Evolutionary conservation across 225 moss, liverwort and hornwort species (phyloP), one percentile per base, ranked within the genome.

Genomic region (Rhytidiadelphus loreus): DNA sequence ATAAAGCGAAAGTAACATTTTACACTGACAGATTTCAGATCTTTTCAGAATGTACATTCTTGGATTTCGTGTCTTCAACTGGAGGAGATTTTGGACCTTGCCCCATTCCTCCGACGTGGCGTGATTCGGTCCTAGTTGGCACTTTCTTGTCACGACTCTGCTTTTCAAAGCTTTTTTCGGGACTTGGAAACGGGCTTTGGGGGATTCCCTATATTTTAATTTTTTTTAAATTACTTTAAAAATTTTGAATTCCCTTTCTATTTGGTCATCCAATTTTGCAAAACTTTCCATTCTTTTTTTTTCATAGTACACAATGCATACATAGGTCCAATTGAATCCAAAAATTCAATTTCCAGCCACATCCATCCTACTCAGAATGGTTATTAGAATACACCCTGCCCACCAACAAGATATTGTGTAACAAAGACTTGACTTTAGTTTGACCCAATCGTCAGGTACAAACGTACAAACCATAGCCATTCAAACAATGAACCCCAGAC

Each of bases 301-400:
- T 6, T 3, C 35, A n/a, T 58, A 18, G 9, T 4, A 10, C 44
- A 14, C 44, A 13, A 32, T 14, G 23, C 0, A 0, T 11, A 16
- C 3, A 3, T 23, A 2, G 9, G 4, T 23, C 2, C 0, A 2
- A 61, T 46, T 0, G 2, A 43, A 39, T 5, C 13, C 22, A 3
- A 53, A 58, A 41, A 50, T 20, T 22, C 21, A 66, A 56, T 55
- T 83, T 52, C 68, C 7, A 50, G 9, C 3, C 4, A 39, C 9
- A 37, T 13, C 6, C 5, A 0, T 32, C 29, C 9, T 53, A 77
- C 11, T 16, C 56, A 11, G 39, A n/a, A 39, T 57, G 28, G 26
- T 26, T 25, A 53, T 43, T 26, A 16, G 4, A 32, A 48, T 30
- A 7, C 48, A 53, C n/a, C 6, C 28, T 25, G 12, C 3, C n/a